A percentile compares a stretch with the other conserved stretches of the same genome.
Conservation (phyloP, 495 filamentous ascomycete species). For the Geopyxis carbonaria region DNA sequence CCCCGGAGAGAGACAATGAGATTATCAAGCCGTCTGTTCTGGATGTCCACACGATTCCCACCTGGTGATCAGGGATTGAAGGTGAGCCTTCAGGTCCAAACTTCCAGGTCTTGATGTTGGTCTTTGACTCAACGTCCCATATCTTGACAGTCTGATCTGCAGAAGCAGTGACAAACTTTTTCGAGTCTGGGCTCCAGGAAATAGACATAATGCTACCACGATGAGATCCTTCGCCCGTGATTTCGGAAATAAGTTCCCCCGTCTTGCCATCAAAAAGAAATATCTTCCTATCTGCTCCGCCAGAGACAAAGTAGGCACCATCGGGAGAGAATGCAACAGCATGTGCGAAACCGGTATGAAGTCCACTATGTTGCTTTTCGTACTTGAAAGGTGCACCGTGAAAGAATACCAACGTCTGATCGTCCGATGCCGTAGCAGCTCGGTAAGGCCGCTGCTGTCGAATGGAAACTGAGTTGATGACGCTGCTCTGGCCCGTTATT, state of each 20-base stretch:
- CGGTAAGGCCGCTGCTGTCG: conserved; percentile 75
- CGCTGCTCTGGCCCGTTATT: conserved; percentile 73
- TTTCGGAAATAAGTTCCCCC: conserved; percentile 56
- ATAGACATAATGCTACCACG: conserved; percentile 85
- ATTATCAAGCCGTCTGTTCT: conserved; percentile 74
- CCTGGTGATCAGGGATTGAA: conserved; percentile 70
- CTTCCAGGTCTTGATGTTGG: conserved; percentile 62
- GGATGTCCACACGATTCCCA: conserved; percentile 82
- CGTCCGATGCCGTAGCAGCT: conserved; percentile 80
- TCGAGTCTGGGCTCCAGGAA: conserved; percentile 80
- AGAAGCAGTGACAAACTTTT: conserved; percentile 74
- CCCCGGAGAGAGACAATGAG: conserved; percentile 69
- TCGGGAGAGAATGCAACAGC: conserved; percentile 83
- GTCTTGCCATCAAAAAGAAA: conserved; percentile 93
- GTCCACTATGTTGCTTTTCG: conserved; percentile 48
- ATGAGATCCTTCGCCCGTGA: conserved; percentile 52
- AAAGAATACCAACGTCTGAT: conserved; percentile 75
- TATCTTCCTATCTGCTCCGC: conserved; percentile 75
- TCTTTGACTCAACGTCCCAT: conserved; percentile 55
- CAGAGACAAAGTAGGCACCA: conserved; percentile 64
- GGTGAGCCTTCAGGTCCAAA: conserved; percentile 65
- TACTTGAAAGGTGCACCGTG: conserved; percentile 94
- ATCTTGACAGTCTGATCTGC: conserved; percentile 82
- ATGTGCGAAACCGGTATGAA: conserved; percentile 78
- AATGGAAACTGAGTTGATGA: conserved; percentile 81